phyloP scores from a whole-genome alignment of 139 green algal genomes.

The Closterium sp. region DNA sequence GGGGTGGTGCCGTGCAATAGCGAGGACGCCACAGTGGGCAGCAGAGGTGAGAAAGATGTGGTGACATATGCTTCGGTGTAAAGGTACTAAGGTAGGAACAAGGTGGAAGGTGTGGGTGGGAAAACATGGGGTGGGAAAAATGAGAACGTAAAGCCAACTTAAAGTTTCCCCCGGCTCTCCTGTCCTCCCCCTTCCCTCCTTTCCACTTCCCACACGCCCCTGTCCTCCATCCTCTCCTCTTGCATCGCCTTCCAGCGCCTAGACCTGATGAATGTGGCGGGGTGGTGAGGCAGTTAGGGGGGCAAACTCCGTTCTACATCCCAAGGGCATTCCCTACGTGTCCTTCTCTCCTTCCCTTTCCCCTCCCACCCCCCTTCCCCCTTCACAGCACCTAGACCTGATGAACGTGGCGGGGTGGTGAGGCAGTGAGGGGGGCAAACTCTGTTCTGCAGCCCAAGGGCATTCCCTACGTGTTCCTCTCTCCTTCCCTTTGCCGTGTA shows the following conservation, averaged over 20 bases:
- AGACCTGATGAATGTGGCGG: neutral
- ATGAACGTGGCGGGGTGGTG: neutral
- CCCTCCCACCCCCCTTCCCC: neutral
- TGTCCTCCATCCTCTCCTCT: no score
- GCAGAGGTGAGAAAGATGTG: no score
- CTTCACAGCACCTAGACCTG: neutral
- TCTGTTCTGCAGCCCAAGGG: neutral
- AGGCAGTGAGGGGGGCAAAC: neutral
- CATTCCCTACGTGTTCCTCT: neutral
- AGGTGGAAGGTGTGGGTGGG: no score
- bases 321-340: no score
- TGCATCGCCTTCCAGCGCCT: neutral
- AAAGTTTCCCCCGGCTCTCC: no score
- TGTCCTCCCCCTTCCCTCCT: neutral
- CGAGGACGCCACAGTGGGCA: no score
- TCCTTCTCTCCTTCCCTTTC: no score
- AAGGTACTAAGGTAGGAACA: no score
- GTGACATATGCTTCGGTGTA: no score
- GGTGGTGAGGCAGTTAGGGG: neutral
- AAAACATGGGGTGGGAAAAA: no score
- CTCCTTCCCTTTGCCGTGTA: neutral
- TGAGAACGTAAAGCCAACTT: no score
- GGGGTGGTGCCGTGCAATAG: no score
- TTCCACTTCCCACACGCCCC: neutral
- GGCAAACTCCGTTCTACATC: neutral